Evolutionary conservation across 164 flowering plant species (phyloP).

Genomic region (Tetrastigma voinierianum): DNA sequence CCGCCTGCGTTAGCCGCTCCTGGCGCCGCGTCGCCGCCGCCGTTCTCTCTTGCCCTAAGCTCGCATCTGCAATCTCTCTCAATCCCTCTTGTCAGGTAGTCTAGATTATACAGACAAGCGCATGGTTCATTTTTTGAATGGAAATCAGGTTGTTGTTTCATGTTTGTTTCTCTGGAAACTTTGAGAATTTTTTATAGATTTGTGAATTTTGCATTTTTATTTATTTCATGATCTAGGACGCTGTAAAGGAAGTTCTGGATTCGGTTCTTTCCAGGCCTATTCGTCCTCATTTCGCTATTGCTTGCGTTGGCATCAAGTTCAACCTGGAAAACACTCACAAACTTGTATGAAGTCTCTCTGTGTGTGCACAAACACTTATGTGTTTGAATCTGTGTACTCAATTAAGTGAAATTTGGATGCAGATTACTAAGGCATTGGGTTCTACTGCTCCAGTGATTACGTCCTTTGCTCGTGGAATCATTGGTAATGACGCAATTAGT

Average conservation of each 20-base stretch:
- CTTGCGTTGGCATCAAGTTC: conserved; percentile 25
- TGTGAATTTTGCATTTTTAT: background rate
- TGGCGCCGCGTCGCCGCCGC: conserved; percentile 47
- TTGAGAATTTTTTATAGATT: background rate
- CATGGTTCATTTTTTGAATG: no score
- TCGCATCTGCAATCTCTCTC: conserved; percentile 59
- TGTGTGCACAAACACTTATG: background rate
- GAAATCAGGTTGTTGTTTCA: background rate
- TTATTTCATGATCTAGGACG: conserved; percentile 34
- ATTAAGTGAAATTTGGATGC: conserved; percentile 6
- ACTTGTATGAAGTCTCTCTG: conserved; percentile 31
- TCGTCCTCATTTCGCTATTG: conserved; percentile 79
- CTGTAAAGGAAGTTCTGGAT: conserved; percentile 52
- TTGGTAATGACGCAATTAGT: conserved; percentile 52
- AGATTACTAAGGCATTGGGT: conserved; percentile 46
- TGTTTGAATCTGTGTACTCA: background rate
- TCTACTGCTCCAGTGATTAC: conserved; percentile 41
- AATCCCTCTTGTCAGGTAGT: conserved; percentile 28
- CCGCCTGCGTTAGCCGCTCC: conserved; percentile 51
- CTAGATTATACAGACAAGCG: no score
- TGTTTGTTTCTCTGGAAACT: background rate
- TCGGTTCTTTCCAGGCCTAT: conserved; percentile 67
- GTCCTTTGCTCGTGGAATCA: conserved; percentile 46
- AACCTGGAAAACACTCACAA: conserved; percentile 24
- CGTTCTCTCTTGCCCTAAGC: conserved; percentile 59